These are phyloP conservation scores for Aspergillus sclerotioniger DNA, from an alignment of 495 filamentous ascomycete genomes.

Conservation along the genomic window DNA sequence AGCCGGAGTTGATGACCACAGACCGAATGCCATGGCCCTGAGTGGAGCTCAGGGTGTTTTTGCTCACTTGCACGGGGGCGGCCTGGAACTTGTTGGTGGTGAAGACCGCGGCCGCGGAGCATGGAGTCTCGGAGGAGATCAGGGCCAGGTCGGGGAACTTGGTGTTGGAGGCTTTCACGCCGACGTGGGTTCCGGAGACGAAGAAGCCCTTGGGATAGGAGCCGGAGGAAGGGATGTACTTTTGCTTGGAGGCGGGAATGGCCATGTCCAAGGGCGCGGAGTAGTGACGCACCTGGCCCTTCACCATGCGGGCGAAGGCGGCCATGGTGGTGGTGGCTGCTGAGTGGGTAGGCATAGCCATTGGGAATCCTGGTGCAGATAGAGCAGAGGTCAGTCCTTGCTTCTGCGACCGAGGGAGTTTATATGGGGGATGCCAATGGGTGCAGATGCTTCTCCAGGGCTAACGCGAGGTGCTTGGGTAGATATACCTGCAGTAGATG, in stretches of 20 bases:
- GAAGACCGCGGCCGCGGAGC: slow-evolving; percentile 91
- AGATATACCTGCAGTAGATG: slow-evolving; percentile 12
- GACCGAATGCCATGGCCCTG: slow-evolving; percentile 70
- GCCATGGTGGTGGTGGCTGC: slow-evolving; percentile 32
- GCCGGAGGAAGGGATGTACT: slow-evolving; percentile 82
- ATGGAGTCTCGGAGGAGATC: slow-evolving; percentile 81
- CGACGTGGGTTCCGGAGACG: slow-evolving; percentile 84
- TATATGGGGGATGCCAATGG: neutral
- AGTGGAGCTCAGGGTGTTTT: slow-evolving; percentile 62
- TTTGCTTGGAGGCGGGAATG: slow-evolving; percentile 72
- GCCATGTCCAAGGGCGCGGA: slow-evolving; percentile 60
- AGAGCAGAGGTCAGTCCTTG: neutral
- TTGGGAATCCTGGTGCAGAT: slow-evolving; percentile 14
- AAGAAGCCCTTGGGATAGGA: slow-evolving; percentile 88
- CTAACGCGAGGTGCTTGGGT: neutral
- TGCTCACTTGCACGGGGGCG: slow-evolving; percentile 84
- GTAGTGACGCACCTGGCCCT: slow-evolving; percentile 52
- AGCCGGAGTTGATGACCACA: slow-evolving; percentile 92
- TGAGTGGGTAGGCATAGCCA: slow-evolving; percentile 31
- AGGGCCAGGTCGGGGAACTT: slow-evolving; percentile 86
- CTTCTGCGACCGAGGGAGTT: neutral
- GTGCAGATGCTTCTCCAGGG: neutral
- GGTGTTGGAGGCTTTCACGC: slow-evolving; percentile 89
- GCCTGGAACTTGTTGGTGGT: slow-evolving; percentile 99
- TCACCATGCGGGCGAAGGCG: slow-evolving; percentile 39